Evolutionary conservation across 345 rosid genomes (phyloP), one percentile per base, ranked within the genome.

Genomic region (Hibiscus mutabilis): DNA sequence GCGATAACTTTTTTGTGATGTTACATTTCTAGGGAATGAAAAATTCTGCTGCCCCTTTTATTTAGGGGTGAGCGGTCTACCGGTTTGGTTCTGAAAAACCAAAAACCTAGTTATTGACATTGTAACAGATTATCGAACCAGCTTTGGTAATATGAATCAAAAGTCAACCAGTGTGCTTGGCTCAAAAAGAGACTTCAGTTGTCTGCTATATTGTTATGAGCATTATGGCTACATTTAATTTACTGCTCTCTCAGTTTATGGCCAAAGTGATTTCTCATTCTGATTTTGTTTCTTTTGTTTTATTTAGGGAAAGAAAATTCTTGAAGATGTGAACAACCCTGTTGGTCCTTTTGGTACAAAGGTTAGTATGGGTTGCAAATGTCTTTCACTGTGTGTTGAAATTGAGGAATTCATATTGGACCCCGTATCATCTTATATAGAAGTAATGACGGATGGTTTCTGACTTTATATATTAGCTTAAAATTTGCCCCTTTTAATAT

Each of bases 321-420:
- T 89, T 60, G 94, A 73, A 63, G 75, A 92, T 27, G 86, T 86
- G 22, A 68, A 95, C 84, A 42, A 64, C 71, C 97, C 98, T 4
- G 82, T 58, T 12, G 94, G 99, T 77, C 97, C 99, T 63, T 95
- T 92, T 71, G 98, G 99, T 66, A 92, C 96, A 1, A 92, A 92
- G 94, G 99, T 92, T 66, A 46, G 92, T 79, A 46, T 58, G n/a
- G n/a, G 29, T 62, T 46, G 33, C 52, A 4, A 56, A 22, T 52
- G 40, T 66, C 35, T 46, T 46, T 27, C 33, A 37, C 13, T 9
- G n/a, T 33, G 18, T 68, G 16, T 21, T 24, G 25, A 18, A 46
- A 46, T 46, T 24, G 37, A 55, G 47, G 35, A 66, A 14, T 18
- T 14, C 35, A 4, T 46, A 25, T 24, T 25, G 5, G 22, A 25